These are phyloP conservation scores for Jatropha podagrica DNA, from an alignment of 441 rosid species.

Conservation along the genomic window DNA sequence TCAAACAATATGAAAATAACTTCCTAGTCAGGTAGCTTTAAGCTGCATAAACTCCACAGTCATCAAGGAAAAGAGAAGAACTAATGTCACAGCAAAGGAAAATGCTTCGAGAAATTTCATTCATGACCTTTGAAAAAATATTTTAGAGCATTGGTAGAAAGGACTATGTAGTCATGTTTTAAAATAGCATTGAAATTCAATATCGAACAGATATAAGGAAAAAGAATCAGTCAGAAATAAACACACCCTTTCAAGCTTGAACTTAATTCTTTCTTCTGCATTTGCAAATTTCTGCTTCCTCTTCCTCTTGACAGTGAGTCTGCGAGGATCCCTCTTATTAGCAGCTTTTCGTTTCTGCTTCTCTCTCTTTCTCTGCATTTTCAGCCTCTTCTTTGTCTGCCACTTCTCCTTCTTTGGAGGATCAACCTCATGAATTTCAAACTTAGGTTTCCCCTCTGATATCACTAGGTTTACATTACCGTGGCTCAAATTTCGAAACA, in stretches of 20 bases:
- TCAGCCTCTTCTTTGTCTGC: conserved; percentile 73
- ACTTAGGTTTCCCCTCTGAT: conserved; percentile 85
- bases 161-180: not conserved
- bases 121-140: not conserved
- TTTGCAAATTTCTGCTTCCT: conserved; percentile 56
- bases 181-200: not conserved
- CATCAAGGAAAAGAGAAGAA: not conserved
- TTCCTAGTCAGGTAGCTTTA: not conserved
- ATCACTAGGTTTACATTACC: conserved; percentile 77
- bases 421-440: conserved; percentile 61
- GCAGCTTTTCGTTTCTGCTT: conserved; percentile 77
- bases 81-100: not conserved
- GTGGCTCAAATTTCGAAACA: conserved; percentile 51
- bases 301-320: conserved; percentile 64
- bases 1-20: not conserved
- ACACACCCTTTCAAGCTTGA: conserved; percentile 81
- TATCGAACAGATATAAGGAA: not conserved
- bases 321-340: conserved; percentile 75
- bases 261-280: conserved; percentile 74
- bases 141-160: not conserved
- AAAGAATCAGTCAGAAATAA: not conserved
- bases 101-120: not conserved
- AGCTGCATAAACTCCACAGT: not conserved
- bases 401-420: conserved; percentile 91
- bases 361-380: conserved; percentile 71